Base-by-base conservation (phyloP, 2,329 filamentous ascomycete species). In the Beauveria scarabaeidicola region DNA sequence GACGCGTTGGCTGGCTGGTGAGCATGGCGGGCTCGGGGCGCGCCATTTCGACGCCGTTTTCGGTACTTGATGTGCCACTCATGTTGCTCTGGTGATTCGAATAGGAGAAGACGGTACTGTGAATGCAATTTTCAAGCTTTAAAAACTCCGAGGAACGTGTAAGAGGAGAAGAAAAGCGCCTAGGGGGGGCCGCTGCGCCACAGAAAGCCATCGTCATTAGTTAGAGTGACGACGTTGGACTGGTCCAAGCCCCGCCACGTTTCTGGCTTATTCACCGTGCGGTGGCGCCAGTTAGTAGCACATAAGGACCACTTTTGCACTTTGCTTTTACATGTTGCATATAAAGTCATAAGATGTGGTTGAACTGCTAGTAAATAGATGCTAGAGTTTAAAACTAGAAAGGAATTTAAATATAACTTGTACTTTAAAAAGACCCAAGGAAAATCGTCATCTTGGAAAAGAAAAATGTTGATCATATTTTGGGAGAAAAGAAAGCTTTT, bases 1-100 rank as follows among this genome's bases (percentile, higher is more conserved):
- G 57, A 19, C 38, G 57, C 15, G 5, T 13, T 21, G 57, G 57
- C 57, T 59, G 57, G 46, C 46, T 57, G 44, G 13, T 41, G 53
- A 56, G 41, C 53, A 25, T 47, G 41, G 53, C 53, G 27, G 53
- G 41, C 27, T 46, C 53, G 9, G 27, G 27, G 53, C 27, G 27
- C 41, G 53, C 19, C 41, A 56, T 46, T 13, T 56, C 29, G 43
- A 56, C 53, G 41, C n/a, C 27, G 13, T 46, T 17, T 32, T 46
- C n/a, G n/a, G 43, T 36, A n/a, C 5, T 25, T 5, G 13, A 38
- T 25, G 43, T 27, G 21, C 21, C 52, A 17, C 41, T 36, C 52
- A 55, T 55, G 23, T 19, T n/a, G 15, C 3, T 11, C 7, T 36
- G 32, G 5, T 36, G 5, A 36, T 27, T 36, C 23, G 23, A 23